phyloP scores from a whole-genome alignment of 1,139 yeast species.

The Suhomyces bolitotheri region DNA sequence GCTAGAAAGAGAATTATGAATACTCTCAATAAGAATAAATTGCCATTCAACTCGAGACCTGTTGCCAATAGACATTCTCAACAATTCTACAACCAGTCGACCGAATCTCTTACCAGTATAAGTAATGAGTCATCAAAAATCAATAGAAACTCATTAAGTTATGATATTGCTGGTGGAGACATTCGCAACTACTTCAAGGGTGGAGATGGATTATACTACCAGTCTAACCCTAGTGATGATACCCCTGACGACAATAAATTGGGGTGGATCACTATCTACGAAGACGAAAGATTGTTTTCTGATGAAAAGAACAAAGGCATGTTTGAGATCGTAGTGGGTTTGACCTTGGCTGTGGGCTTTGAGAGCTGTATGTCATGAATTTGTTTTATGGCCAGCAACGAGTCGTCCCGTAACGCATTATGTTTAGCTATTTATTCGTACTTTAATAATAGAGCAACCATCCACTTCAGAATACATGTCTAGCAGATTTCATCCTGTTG shows the following conservation, averaged over 20 bases:
- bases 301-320: constrained; percentile 34
- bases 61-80: constrained; percentile 2
- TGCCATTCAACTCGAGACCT: constrained; percentile 1
- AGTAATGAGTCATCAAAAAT: constrained; percentile 5
- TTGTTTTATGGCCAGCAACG: no score
- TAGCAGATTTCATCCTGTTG: no score
- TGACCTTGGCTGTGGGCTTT: constrained; percentile 56
- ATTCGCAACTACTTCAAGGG: constrained; percentile 43
- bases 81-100: constrained; percentile 8
- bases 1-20: constrained; percentile 42
- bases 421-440: no score
- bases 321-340: constrained; percentile 56
- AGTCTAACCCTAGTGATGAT: constrained; percentile 54
- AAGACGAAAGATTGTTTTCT: constrained; percentile 35
- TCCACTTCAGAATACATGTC: no score
- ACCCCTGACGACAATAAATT: constrained; percentile 57
- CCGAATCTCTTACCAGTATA: constrained; percentile 8
- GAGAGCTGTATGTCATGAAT: constrained; percentile 34
- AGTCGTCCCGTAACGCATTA: no score
- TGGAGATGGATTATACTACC: constrained; percentile 56
- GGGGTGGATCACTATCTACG: constrained; percentile 66
- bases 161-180: constrained; percentile 33
- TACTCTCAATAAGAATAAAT: constrained; percentile 20
- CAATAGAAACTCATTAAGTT: constrained; percentile 6
- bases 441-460: no score